Evolutionary conservation across 768 basidiomycete species (phyloP).

Genomic region (Daedaleopsis sinensis): DNA sequence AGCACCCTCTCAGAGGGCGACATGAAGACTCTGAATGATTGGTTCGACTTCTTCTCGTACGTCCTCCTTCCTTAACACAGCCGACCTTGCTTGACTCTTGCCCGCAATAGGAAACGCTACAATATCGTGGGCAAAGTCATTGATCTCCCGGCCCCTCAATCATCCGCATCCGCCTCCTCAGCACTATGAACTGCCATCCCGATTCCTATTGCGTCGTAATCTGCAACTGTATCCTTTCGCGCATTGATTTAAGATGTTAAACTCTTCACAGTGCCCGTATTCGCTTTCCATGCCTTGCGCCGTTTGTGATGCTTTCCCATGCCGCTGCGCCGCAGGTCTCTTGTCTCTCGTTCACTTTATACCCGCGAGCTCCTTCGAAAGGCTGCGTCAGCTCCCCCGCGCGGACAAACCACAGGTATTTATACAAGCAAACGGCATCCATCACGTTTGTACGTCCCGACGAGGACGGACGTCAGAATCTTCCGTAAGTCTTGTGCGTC

Average conservation of each 20-base stretch:
- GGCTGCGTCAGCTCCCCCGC: not conserved
- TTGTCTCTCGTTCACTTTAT: too few relatives aligned
- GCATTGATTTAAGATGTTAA: not conserved
- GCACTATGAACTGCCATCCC: slow-evolving; percentile 1
- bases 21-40: slow-evolving; percentile 81
- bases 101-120: slow-evolving; percentile 70
- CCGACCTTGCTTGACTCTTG: not conserved
- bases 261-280: too few relatives aligned
- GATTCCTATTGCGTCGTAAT: not conserved
- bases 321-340: too few relatives aligned
- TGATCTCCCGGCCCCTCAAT: slow-evolving; percentile 44
- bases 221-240: not conserved
- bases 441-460: too few relatives aligned
- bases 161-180: not conserved
- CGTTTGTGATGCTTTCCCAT: too few relatives aligned
- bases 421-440: too few relatives aligned
- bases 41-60: slow-evolving; percentile 84
- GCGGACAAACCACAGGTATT: not conserved
- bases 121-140: slow-evolving; percentile 79
- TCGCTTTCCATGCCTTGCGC: too few relatives aligned
- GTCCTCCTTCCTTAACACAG: not conserved
- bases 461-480: too few relatives aligned
- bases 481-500: too few relatives aligned
- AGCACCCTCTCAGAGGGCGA: slow-evolving; percentile 73
- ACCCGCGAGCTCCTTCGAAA: too few relatives aligned